Evolutionary conservation across 2,329 filamentous ascomycete genomes (phyloP).

Genomic region (Tolypocladium album): DNA sequence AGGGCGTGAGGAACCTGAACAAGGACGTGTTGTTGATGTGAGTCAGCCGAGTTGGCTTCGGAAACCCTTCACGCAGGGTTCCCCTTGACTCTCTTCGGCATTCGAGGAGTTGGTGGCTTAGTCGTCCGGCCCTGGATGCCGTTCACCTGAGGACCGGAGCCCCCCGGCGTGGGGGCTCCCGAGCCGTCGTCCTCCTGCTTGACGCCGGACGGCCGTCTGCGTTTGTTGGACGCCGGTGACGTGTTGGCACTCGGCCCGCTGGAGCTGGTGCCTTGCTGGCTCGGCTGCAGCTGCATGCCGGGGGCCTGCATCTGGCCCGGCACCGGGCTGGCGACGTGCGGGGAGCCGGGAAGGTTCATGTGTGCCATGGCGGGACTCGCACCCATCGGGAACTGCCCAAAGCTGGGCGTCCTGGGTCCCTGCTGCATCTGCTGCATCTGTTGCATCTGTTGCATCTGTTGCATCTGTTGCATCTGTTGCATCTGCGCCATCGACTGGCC

Average conservation of each 20-base stretch:
- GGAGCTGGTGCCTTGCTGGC: conserved; percentile 56
- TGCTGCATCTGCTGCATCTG: conserved; percentile 26
- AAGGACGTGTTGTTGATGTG: background rate
- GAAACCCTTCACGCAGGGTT: conserved; percentile 22
- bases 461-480: conserved; percentile 10
- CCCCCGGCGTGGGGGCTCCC: conserved; percentile 36
- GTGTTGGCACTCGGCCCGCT: conserved; percentile 59
- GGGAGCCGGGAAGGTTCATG: conserved; percentile 51
- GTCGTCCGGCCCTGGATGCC: conserved; percentile 37
- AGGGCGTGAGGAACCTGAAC: conserved; percentile 10
- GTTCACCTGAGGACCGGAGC: conserved; percentile 34
- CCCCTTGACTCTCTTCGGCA: conserved; percentile 43
- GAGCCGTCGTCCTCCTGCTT: conserved; percentile 46
- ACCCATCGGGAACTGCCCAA: conserved; percentile 47
- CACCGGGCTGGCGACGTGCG: conserved; percentile 49
- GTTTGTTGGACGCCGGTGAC: conserved; percentile 50
- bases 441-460: background rate
- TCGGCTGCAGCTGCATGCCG: conserved; percentile 56
- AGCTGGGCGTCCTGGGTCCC: conserved; percentile 42
- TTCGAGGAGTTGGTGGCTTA: conserved; percentile 46
- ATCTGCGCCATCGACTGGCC: conserved; percentile 34
- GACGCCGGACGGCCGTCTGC: conserved; percentile 44
- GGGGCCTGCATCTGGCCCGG: conserved; percentile 53
- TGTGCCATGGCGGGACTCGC: conserved; percentile 50
- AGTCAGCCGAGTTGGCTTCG: background rate